A percentile compares a stretch with the other conserved stretches of the same genome.
These are phyloP conservation scores for Eucalyptus pauciflora DNA, from an alignment of 345 rosid genomes.

Conservation along the genomic window DNA sequence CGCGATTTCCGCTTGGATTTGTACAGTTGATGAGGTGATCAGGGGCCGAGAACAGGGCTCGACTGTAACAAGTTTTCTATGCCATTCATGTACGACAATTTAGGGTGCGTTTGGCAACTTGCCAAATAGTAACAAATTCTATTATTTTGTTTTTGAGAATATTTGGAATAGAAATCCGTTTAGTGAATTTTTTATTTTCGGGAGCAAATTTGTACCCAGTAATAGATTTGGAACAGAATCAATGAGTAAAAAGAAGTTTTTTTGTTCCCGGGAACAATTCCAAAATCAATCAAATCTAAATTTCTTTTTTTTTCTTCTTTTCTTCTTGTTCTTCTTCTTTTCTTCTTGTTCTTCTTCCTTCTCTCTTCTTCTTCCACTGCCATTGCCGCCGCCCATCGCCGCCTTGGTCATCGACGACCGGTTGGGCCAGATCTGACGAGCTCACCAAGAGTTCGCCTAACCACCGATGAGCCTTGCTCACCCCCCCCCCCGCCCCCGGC, in stretches of 20 bases:
- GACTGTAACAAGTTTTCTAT: neutral
- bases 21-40: neutral
- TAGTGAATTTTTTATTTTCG: no score
- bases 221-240: accelerated
- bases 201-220: accelerated
- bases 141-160: no score
- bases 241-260: accelerated
- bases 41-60: neutral
- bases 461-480: accelerated
- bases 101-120: accelerated
- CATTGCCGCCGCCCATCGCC: accelerated
- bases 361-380: no score
- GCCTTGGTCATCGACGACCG: no score
- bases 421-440: accelerated
- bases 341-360: no score
- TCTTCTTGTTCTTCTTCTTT: no score
- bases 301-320: no score
- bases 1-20: conserved; percentile 50
- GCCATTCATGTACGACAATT: neutral
- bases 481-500: accelerated
- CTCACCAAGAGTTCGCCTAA: accelerated
- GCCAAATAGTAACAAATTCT: no score
- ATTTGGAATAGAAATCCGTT: accelerated
- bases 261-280: accelerated
- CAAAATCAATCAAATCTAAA: no score